Base-by-base conservation (phyloP, 768 basidiomycete species). In the Astraeus odoratus region DNA sequence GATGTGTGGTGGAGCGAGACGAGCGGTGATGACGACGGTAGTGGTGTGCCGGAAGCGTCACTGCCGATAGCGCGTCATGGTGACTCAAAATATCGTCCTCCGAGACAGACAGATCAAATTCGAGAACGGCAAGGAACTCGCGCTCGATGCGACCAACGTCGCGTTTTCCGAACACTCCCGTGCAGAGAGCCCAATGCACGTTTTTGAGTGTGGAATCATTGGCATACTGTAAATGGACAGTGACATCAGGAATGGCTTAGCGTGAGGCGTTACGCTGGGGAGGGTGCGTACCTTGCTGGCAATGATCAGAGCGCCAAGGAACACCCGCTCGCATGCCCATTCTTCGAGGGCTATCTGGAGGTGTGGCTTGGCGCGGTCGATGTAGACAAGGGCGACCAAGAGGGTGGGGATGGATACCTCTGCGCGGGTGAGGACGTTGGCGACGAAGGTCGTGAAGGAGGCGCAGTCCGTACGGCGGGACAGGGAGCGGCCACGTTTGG, bases 191-290 rank as follows among this genome's bases (percentile, higher is more conserved):
- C 89, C 89, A 93, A 63, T 93, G 89, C 40, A 86, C 74, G 66
- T 93, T 93, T 74, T 93, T 93, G 13, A 91, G 75, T 22, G 86
- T 88, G 13, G 85, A 89, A 61, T 94, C 91, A 61, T 93, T 91
- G 27, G 85, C 69, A 59, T 92, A 92, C 80, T 87, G 48, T 15
- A 22, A 26, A 19, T 12, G 42, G 42, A 26, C 23, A 42, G 38
- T 45, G 25, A 20, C 20, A 43, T 51, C 26, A 43, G 26, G 23
- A 16, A 26, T 52, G 50, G 36, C 50, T 26, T 16, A 44, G 34
- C 0, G 6, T 24, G 39, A 44, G 22, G 52, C 31, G 43, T 5
- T 12, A 12, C 30, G 10, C 5, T 52, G 49, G 65, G 59, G 52
- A 42, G 39, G 42, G 29, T 22, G 56, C 56, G 55, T 60, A 86